Conservation (phyloP, 1,284 basidiomycete genomes). For the Fomitiporia mediterranea region DNA sequence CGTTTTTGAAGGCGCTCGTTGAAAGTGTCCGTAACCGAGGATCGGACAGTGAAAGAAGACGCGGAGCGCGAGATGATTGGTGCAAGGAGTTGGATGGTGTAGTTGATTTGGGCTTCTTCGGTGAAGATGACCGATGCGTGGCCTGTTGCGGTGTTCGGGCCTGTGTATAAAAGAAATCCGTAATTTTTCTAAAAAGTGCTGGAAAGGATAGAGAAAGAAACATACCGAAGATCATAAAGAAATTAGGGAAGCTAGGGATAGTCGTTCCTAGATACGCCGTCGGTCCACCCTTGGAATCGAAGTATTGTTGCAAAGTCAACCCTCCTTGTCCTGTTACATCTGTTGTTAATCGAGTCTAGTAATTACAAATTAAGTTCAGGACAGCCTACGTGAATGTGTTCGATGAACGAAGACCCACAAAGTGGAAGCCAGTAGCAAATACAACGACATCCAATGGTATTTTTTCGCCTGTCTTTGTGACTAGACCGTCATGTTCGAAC, state of each 20-base stretch:
- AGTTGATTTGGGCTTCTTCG: constrained; percentile 29
- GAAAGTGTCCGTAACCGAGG: constrained; percentile 27
- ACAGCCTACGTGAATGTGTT: background rate
- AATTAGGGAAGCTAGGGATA: constrained; percentile 26
- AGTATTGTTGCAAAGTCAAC: constrained; percentile 23
- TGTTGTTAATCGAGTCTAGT: background rate
- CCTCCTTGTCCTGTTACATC: constrained; percentile 18
- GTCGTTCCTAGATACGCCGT: constrained; percentile 27
- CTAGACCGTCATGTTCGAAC: constrained; percentile 41
- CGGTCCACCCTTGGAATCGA: constrained; percentile 24
- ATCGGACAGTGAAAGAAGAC: constrained; percentile 27
- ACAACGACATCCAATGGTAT: constrained; percentile 48
- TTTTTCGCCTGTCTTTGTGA: constrained; percentile 43
- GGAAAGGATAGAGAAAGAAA: background rate
- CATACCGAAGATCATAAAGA: constrained; percentile 25
- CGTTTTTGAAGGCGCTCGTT: constrained; percentile 27
- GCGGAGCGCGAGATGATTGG: constrained; percentile 28
- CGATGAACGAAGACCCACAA: constrained; percentile 1
- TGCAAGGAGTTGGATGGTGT: constrained; percentile 29
- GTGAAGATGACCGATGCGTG: constrained; percentile 31
- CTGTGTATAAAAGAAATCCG: too few relatives aligned
- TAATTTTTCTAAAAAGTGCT: background rate
- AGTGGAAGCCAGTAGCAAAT: constrained; percentile 45
- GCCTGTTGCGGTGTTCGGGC: constrained; percentile 31
- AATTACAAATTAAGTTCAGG: background rate